Evolutionary conservation across 1,284 basidiomycete species (phyloP), one percentile per base, ranked within the genome.

Genomic region (Wallemia hederae): DNA sequence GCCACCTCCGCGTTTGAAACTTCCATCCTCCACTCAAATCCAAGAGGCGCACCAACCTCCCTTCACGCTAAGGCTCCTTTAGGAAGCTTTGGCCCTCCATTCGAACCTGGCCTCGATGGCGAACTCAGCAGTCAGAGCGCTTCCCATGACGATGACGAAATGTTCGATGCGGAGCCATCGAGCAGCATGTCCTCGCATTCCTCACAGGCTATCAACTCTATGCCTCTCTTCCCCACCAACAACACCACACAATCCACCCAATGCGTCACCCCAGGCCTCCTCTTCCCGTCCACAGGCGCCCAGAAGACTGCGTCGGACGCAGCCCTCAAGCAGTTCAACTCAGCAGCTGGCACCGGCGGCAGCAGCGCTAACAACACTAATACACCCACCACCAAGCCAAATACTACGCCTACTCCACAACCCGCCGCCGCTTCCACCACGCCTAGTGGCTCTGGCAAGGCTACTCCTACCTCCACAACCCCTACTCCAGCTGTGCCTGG

Each of bases 361-460:
- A 49, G 22, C n/a, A 49, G n/a, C n/a, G 22, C 5, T 22, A 49
- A 49, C 22, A 49, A n/a, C n/a, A 49, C 5, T n/a, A 49, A 49
- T 49, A 17, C n/a, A 49, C 11, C 25, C 60, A 60, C 56, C 59
- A 14, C 61, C 61, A 24, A 60, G 59, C 19, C 61, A 58, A 57
- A 59, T 62, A 59, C 63, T 27, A 62, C 63, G 22, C 60, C 63
- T 26, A 55, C 61, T 34, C 65, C 62, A 55, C 27, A 58, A 26
- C 62, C 60, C 31, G 68, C 70, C 55, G 63, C 68, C 14, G 63
- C 66, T 55, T 62, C 70, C 19, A 68, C 69, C 11, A 70, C 39
- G 19, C 39, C 39, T 5, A 49, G 39, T 49, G 39, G 67, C 25
- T 58, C 59, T 31, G 60, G 59, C 29, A 33, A 62, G 25, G 61